phyloP scores from a whole-genome alignment of 2,329 filamentous ascomycete genomes.

The Ramichloridium luteum region DNA sequence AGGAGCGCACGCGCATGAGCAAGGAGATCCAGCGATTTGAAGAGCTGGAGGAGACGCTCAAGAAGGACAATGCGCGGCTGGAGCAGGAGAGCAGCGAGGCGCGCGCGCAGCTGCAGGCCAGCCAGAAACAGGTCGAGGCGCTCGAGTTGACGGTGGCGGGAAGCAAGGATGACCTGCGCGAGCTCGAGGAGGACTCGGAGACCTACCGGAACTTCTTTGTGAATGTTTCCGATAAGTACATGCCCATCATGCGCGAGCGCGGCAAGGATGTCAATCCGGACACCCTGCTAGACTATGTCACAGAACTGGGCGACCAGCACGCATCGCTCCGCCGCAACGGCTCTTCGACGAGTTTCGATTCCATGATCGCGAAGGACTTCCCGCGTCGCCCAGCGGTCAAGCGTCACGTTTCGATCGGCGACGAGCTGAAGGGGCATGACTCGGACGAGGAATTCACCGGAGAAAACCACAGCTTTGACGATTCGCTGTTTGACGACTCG shows the following conservation, averaged over 20 bases:
- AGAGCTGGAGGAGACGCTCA: background rate
- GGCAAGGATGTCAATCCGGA: background rate
- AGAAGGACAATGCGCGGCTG: background rate
- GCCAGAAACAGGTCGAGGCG: constrained; percentile 2
- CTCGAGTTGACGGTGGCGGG: constrained; percentile 1
- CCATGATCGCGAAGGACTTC: constrained; percentile 1
- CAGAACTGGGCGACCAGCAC: background rate
- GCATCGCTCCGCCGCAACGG: background rate
- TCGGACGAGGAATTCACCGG: background rate
- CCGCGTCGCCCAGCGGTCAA: background rate
- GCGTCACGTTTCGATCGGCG: background rate
- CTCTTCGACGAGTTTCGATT: background rate
- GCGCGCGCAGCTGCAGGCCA: background rate
- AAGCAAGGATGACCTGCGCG: background rate
- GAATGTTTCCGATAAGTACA: background rate
- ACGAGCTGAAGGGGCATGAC: background rate
- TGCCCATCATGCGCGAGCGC: background rate
- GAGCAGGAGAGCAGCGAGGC: background rate
- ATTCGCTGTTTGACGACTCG: background rate
- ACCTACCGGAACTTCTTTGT: background rate
- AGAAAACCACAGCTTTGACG: background rate
- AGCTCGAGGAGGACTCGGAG: background rate
- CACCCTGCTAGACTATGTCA: background rate
- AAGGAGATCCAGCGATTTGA: background rate
- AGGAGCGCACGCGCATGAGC: background rate